Evolutionary conservation across 2,329 filamentous ascomycete genomes (phyloP).

Genomic region (Aureobasidium sp.): DNA sequence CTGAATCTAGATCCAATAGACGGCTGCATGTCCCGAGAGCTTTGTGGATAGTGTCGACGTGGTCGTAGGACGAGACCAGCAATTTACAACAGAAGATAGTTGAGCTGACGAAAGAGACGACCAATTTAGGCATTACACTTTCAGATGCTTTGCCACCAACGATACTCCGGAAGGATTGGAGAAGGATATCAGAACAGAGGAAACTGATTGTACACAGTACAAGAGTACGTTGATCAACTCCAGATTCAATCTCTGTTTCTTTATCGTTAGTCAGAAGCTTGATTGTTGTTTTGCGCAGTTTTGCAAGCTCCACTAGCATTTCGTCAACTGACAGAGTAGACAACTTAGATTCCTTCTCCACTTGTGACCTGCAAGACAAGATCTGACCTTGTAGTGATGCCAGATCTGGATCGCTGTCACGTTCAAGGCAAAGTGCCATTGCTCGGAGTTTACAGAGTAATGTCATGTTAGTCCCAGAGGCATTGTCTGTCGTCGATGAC

Average conservation of each 20-base stretch:
- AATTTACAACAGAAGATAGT: background rate
- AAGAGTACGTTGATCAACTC: background rate
- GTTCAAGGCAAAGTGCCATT: background rate
- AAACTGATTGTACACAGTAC: background rate
- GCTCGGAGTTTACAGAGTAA: background rate
- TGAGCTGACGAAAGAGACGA: conserved; percentile 5
- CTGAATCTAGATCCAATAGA: background rate
- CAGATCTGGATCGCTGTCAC: background rate
- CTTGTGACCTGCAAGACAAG: background rate
- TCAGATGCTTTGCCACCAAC: background rate
- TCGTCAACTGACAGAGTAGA: background rate
- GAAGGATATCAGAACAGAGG: background rate
- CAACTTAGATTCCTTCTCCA: background rate
- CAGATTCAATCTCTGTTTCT: background rate
- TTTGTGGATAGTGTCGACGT: background rate
- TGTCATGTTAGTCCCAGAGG: background rate
- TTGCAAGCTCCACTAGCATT: background rate
- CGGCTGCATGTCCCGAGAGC: background rate
- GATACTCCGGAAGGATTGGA: background rate
- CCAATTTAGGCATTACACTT: background rate
- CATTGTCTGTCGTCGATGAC: background rate
- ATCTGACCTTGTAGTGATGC: background rate
- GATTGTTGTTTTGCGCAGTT: background rate
- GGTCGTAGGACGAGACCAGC: background rate
- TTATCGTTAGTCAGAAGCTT: background rate